Evolutionary conservation across 2,329 filamentous ascomycete genomes (phyloP).

Genomic region (Leptographium flavum): DNA sequence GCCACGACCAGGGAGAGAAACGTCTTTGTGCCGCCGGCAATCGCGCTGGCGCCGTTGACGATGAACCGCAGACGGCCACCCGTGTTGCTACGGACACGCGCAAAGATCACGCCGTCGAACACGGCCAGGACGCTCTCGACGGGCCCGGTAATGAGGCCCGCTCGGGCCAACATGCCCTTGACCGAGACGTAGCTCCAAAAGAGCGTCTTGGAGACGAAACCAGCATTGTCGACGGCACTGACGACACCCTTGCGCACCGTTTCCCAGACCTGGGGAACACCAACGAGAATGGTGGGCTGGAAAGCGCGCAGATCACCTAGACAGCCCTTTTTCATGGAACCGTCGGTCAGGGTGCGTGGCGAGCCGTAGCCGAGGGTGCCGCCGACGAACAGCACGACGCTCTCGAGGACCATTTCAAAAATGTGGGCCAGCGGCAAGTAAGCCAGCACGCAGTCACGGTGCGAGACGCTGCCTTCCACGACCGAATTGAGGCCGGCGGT

Average conservation of each 20-base stretch:
- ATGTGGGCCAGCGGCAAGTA: conserved; percentile 94
- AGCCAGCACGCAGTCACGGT: conserved; percentile 67
- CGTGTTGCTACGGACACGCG: conserved; percentile 79
- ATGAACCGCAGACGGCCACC: conserved; percentile 79
- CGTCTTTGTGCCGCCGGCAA: conserved; percentile 72
- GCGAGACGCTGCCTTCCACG: conserved; percentile 64
- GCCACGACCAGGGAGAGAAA: conserved; percentile 89
- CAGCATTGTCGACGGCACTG: conserved; percentile 58
- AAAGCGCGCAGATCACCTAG: conserved; percentile 89
- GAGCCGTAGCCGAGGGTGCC: conserved; percentile 89
- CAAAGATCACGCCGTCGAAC: conserved; percentile 75
- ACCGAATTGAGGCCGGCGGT: conserved; percentile 70
- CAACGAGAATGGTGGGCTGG: conserved; percentile 76
- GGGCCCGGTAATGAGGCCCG: conserved; percentile 35
- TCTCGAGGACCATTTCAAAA: conserved; percentile 92
- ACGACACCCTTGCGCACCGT: conserved; percentile 91
- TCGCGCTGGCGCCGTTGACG: conserved; percentile 87
- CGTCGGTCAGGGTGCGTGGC: conserved; percentile 74
- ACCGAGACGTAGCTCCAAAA: conserved; percentile 56
- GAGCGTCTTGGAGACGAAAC: conserved; percentile 55
- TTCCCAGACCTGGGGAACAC: conserved; percentile 95
- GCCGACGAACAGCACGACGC: conserved; percentile 76
- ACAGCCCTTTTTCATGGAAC: conserved; percentile 67
- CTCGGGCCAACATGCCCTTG: conserved; percentile 43
- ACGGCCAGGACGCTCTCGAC: conserved; percentile 37